phyloP scores from a whole-genome alignment of 176 grass and related monocot species.

The Oryza brachyantha region DNA sequence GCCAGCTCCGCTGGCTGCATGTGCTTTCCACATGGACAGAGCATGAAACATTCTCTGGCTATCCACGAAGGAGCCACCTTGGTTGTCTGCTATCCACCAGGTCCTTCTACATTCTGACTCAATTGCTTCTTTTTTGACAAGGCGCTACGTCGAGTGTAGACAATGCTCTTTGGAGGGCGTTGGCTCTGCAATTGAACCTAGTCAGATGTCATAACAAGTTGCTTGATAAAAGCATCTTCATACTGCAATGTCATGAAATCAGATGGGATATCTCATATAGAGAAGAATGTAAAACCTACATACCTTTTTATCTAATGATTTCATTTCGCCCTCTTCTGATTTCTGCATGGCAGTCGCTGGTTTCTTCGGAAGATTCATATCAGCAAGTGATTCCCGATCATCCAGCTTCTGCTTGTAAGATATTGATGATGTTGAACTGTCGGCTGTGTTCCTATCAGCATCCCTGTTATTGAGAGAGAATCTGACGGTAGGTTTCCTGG shows the following conservation, averaged over 20 bases:
- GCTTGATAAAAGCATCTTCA: conserved; percentile 47
- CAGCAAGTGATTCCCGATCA: conserved; percentile 55
- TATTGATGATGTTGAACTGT: conserved; percentile 81
- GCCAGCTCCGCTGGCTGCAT: conserved; percentile 37
- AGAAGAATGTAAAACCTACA: background rate
- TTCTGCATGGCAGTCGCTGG: conserved; percentile 33
- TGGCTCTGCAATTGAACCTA: conserved; percentile 75
- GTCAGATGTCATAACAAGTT: conserved; percentile 51
- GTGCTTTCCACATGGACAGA: background rate
- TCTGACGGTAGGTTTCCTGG: conserved; percentile 56
- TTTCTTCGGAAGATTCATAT: conserved; percentile 51
- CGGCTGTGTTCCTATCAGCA: conserved; percentile 66
- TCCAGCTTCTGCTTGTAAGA: conserved; percentile 75
- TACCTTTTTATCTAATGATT: conserved; percentile 61
- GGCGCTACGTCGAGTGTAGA: conserved; percentile 75
- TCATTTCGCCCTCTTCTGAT: conserved; percentile 43
- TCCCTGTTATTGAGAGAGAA: conserved; percentile 63
- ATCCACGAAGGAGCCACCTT: conserved; percentile 11
- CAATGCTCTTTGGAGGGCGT: conserved; percentile 70
- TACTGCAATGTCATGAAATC: conserved; percentile 30
- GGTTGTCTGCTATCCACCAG: conserved; percentile 59
- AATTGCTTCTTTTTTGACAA: conserved; percentile 66
- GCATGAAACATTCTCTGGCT: conserved; percentile 13
- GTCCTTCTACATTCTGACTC: conserved; percentile 49
- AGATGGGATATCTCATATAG: background rate